A percentile compares a stretch with the other conserved stretches of the same genome.
Evolutionary conservation across 2,329 filamentous ascomycete species (phyloP).

Genomic region (Alternaria longipes): DNA sequence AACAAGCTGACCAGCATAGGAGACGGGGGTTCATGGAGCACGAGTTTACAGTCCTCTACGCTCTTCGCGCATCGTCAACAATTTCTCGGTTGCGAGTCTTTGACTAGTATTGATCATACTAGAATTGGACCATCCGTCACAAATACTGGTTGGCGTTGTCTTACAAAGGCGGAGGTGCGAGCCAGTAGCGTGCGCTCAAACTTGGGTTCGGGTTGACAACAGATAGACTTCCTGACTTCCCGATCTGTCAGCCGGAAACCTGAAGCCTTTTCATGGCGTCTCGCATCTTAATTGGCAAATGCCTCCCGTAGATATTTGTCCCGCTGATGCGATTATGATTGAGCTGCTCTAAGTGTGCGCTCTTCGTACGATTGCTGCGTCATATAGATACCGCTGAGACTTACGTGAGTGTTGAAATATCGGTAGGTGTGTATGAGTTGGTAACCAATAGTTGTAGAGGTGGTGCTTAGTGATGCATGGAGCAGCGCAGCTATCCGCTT

Average conservation of each 20-base stretch:
- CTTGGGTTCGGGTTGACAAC: not conserved
- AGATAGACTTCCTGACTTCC: not conserved
- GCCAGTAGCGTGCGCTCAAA: not conserved
- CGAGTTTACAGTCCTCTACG: not conserved
- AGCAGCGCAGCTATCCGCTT: constrained; percentile 16
- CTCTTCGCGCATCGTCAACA: not conserved
- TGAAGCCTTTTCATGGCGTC: not conserved
- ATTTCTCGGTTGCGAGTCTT: not conserved
- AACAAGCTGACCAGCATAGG: not conserved
- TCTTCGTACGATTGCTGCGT: not conserved
- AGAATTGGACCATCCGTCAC: not conserved
- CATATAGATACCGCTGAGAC: not conserved
- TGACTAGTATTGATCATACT: not conserved
- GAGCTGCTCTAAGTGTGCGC: not conserved
- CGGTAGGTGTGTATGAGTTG: not conserved
- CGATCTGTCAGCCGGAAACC: not conserved
- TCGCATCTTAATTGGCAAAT: not conserved
- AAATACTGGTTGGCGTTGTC: not conserved
- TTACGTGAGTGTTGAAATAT: not conserved
- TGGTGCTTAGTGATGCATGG: constrained; percentile 25
- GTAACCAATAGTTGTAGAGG: constrained; percentile 3
- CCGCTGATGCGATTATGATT: not conserved
- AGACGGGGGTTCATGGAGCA: not conserved
- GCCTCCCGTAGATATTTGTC: not conserved
- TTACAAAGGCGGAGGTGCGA: not conserved